Conservation (phyloP, 495 filamentous ascomycete genomes). For the Aspergillus biplanus region DNA sequence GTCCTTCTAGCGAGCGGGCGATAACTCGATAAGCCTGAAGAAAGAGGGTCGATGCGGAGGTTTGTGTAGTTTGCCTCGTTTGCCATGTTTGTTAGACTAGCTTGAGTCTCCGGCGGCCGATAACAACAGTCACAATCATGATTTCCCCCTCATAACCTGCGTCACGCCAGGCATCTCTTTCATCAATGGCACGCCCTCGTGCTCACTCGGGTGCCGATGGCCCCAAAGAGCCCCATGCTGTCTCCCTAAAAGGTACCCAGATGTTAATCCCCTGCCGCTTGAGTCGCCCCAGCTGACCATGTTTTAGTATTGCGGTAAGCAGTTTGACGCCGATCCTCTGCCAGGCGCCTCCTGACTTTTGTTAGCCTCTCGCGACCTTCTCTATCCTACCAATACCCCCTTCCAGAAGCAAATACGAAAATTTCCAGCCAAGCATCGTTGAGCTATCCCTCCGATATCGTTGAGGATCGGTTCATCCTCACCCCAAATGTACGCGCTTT, state of each 20-base stretch:
- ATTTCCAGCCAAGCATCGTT: slow-evolving; percentile 56
- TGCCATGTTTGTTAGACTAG: slow-evolving; percentile 26
- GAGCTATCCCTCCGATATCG: slow-evolving; percentile 53
- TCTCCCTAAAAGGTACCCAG: slow-evolving; percentile 76
- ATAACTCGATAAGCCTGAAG: background rate
- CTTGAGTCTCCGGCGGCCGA: background rate
- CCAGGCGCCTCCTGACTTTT: slow-evolving; percentile 25
- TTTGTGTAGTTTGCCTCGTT: slow-evolving; percentile 34
- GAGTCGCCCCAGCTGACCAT: slow-evolving; percentile 21
- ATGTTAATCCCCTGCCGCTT: background rate
- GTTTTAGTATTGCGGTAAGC: slow-evolving; percentile 55
- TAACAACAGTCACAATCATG: background rate
- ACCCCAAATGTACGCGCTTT: slow-evolving; percentile 56
- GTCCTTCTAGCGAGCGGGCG: background rate
- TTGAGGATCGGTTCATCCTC: slow-evolving; percentile 59
- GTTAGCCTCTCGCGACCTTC: slow-evolving; percentile 60
- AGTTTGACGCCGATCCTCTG: background rate
- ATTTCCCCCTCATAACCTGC: background rate
- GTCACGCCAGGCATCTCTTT: background rate
- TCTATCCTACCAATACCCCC: slow-evolving; percentile 58
- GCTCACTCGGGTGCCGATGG: slow-evolving; percentile 56
- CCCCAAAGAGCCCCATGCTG: slow-evolving; percentile 77
- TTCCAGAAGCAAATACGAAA: slow-evolving; percentile 52
- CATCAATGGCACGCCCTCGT: slow-evolving; percentile 48
- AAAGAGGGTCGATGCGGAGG: slow-evolving; percentile 20